phyloP scores from a whole-genome alignment of 129 eudicot species.

The Centaurea solstitialis region DNA sequence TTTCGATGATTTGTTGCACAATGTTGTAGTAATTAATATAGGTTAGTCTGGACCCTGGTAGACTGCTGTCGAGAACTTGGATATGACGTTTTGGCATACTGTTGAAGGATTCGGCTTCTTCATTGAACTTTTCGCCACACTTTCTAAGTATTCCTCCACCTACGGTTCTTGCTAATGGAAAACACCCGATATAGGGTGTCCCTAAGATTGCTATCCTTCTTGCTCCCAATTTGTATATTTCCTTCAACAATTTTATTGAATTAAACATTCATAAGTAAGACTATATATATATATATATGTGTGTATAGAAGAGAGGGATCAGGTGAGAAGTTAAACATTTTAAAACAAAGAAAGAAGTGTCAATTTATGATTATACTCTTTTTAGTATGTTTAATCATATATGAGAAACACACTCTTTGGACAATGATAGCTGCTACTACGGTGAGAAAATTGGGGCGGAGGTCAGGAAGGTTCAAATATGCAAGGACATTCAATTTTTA shows the following conservation, averaged over 20 bases:
- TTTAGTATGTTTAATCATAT: too few species aligned
- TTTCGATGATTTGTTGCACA: conserved; percentile 34
- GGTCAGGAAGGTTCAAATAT: too few species aligned
- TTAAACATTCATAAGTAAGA: background rate
- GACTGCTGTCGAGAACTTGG: conserved; percentile 19
- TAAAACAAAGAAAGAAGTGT: too few species aligned
- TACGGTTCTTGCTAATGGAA: conserved; percentile 49
- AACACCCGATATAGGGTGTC: conserved; percentile 49
- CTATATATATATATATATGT: too few species aligned
- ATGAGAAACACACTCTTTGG: too few species aligned
- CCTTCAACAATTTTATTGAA: conserved; percentile 25
- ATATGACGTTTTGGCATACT: conserved; percentile 25
- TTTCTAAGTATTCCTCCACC: conserved; percentile 33
- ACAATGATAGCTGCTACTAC: too few species aligned
- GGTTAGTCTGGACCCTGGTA: conserved; percentile 33
- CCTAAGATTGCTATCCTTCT: conserved; percentile 46
- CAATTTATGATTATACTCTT: too few species aligned
- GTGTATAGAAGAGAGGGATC: too few species aligned
- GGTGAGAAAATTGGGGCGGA: too few species aligned
- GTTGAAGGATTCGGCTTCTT: conserved; percentile 43
- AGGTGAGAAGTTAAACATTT: too few species aligned
- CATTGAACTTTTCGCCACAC: conserved; percentile 35
- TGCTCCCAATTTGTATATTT: conserved; percentile 49
- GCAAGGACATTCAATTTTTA: too few species aligned
- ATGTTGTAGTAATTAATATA: conserved; percentile 43